Percentiles rank a stretch among this genome's conserved stretches.
Evolutionary conservation across 371 early-diverging fungal genomes (phyloP).

Genomic region (Actinomortierella wolfii): DNA sequence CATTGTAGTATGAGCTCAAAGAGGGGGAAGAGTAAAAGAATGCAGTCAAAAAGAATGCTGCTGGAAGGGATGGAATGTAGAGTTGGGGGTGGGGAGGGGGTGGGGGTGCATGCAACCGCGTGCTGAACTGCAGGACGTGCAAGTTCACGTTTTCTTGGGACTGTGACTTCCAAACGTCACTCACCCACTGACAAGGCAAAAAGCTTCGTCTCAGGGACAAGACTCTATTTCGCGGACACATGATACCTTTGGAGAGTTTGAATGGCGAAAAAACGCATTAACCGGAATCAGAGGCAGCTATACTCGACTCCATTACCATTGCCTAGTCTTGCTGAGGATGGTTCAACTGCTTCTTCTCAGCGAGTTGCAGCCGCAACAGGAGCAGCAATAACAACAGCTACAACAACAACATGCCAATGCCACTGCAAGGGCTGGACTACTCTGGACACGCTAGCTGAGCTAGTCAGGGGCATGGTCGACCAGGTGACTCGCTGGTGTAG

Average conservation of each 20-base stretch:
- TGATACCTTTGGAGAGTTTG: not conserved
- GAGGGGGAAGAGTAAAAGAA: not conserved
- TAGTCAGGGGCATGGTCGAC: slow-evolving; percentile 1
- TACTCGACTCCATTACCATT: slow-evolving; percentile 32
- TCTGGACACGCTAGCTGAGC: slow-evolving; percentile 3
- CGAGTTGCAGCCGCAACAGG: not conserved
- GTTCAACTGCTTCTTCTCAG: no score
- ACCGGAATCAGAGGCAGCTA: slow-evolving; percentile 18
- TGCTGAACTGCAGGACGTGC: not conserved
- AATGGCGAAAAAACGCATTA: slow-evolving; percentile 23
- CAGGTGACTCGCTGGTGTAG: no score
- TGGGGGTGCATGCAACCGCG: no score
- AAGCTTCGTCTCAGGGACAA: not conserved
- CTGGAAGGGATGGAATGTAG: no score
- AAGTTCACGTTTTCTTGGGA: not conserved
- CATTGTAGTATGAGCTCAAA: slow-evolving; percentile 18
- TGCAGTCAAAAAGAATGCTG: not conserved
- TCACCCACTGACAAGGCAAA: not conserved
- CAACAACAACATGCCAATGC: not conserved
- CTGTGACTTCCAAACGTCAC: slow-evolving; percentile 1
- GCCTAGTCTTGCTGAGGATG: slow-evolving; percentile 1
- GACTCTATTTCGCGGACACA: not conserved
- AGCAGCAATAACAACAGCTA: slow-evolving; percentile 5
- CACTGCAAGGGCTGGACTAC: not conserved
- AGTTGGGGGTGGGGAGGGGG: no score